Percentiles rank a stretch among this genome's conserved stretches.
phyloP scores from a whole-genome alignment of 257 asterid species.

The Vinca minor region DNA sequence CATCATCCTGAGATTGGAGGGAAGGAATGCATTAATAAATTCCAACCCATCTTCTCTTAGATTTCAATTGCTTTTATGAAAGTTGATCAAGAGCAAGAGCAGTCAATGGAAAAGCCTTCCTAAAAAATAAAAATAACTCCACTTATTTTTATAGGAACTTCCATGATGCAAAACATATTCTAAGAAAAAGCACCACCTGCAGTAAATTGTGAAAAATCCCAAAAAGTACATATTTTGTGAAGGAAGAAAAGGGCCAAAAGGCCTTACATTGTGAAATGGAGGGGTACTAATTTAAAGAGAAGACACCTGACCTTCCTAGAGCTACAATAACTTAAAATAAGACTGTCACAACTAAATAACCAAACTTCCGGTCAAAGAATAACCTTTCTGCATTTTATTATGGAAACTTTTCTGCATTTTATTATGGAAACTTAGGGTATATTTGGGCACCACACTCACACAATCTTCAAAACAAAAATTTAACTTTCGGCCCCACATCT shows the following conservation, averaged over 20 bases:
- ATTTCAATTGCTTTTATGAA: too few relatives aligned
- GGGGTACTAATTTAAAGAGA: background rate
- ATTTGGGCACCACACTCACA: too few relatives aligned
- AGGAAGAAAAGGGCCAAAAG: conserved; percentile 13
- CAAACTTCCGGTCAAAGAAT: too few relatives aligned
- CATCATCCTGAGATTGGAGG: conserved; percentile 68
- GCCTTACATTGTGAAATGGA: too few relatives aligned
- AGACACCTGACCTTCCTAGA: background rate
- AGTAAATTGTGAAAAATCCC: background rate
- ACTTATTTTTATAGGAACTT: background rate
- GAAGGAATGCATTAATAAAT: background rate
- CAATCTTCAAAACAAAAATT: too few relatives aligned
- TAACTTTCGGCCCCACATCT: too few relatives aligned
- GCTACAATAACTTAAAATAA: background rate
- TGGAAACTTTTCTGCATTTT: too few relatives aligned
- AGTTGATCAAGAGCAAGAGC: background rate
- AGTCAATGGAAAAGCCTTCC: background rate
- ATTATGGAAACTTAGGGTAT: too few relatives aligned
- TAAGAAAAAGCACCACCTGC: background rate
- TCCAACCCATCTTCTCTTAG: background rate
- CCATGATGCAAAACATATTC: background rate
- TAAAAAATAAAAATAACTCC: background rate
- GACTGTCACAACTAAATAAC: background rate
- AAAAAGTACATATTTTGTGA: conserved; percentile 12
- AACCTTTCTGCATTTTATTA: too few relatives aligned